phyloP scores from a whole-genome alignment of 768 basidiomycete species.

The Wakefieldia striispora region DNA sequence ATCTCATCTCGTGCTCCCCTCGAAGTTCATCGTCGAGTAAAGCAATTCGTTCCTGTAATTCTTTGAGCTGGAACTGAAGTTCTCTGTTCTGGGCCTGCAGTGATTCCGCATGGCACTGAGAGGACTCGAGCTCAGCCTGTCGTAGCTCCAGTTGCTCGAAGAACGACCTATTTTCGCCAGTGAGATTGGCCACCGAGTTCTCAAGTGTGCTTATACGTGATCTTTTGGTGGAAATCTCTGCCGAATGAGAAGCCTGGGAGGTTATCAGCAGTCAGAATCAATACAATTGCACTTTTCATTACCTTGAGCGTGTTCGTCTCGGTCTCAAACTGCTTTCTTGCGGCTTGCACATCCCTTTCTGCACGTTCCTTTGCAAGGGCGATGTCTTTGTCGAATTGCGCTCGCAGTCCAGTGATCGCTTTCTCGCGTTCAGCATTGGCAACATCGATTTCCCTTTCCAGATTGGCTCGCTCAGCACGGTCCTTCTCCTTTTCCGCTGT shows the following conservation, averaged over 20 bases:
- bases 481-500: slow-evolving; percentile 46
- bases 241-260: slow-evolving; percentile 60
- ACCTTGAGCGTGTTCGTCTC: slow-evolving; percentile 78
- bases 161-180: slow-evolving; percentile 70
- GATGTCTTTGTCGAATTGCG: slow-evolving; percentile 74
- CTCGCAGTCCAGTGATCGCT: slow-evolving; percentile 54
- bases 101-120: slow-evolving; percentile 69
- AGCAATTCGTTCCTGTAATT: slow-evolving; percentile 68
- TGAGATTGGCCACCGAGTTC: slow-evolving; percentile 62
- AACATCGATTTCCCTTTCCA: slow-evolving; percentile 64
- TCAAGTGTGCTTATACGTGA: slow-evolving; percentile 71
- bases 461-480: slow-evolving; percentile 45
- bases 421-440: slow-evolving; percentile 63
- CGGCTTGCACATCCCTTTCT: slow-evolving; percentile 68
- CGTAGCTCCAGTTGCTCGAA: slow-evolving; percentile 87
- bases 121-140: slow-evolving; percentile 88
- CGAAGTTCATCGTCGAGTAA: slow-evolving; percentile 71
- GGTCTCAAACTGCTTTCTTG: slow-evolving; percentile 72
- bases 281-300: slow-evolving; percentile 7
- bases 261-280: slow-evolving; percentile 3
- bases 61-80: slow-evolving; percentile 81
- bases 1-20: slow-evolving; percentile 50
- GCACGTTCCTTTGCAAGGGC: slow-evolving; percentile 55
- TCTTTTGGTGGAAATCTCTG: slow-evolving; percentile 60
- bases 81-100: slow-evolving; percentile 80